Conservation (phyloP, 177 flowering plant species). For the Telopea speciosissima region DNA sequence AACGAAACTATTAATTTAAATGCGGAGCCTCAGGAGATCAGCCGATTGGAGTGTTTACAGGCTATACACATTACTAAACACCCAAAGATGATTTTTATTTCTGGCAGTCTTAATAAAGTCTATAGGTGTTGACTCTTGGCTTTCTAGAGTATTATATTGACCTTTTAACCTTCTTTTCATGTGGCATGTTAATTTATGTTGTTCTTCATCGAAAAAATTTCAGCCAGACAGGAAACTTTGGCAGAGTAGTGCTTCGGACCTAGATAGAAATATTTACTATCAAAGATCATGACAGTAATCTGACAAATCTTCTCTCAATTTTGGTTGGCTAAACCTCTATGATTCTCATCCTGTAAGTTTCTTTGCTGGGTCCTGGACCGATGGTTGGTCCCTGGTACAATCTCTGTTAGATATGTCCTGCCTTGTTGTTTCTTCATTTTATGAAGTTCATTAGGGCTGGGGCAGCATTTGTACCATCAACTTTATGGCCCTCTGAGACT, state of each 20-base stretch:
- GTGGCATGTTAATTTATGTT: too few species aligned
- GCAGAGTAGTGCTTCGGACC: neutral
- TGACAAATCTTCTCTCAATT: neutral
- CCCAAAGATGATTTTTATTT: too few species aligned
- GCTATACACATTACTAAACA: too few species aligned
- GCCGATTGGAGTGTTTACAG: too few species aligned
- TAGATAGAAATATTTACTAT: neutral
- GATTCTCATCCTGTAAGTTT: neutral
- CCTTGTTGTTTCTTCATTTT: neutral
- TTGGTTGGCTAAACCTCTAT: neutral
- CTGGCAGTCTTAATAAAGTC: too few species aligned
- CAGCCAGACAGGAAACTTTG: neutral
- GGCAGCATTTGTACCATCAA: neutral
- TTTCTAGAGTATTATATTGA: too few species aligned
- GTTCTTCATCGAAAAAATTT: too few species aligned
- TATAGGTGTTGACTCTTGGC: too few species aligned
- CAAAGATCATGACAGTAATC: neutral
- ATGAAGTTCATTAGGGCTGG: neutral
- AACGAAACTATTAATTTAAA: too few species aligned
- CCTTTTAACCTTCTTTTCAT: too few species aligned
- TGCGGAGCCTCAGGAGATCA: too few species aligned
- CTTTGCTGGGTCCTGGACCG: neutral
- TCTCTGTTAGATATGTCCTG: too few species aligned
- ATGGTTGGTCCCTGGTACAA: neutral
- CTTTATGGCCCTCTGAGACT: neutral